Percentiles rank a stretch among this genome's conserved stretches.
Conservation (phyloP, 139 green algal species). For the Nannochloris sp. region DNA sequence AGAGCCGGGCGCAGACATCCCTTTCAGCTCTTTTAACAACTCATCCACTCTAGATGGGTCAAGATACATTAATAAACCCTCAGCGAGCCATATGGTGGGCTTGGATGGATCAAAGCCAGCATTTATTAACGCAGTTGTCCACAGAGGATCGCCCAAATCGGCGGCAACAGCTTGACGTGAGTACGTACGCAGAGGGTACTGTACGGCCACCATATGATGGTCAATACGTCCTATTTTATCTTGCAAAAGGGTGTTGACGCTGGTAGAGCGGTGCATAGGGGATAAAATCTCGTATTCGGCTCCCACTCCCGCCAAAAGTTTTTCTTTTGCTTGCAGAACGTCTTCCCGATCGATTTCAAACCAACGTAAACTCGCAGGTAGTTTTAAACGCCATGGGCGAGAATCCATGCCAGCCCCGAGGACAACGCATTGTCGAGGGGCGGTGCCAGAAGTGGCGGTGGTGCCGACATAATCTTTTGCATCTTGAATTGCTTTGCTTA, state of each 20-base stretch:
- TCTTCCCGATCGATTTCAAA: slow-evolving; percentile 56
- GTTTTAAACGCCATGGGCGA: slow-evolving; percentile 52
- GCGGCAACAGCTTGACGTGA: neutral
- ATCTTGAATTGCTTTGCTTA: neutral
- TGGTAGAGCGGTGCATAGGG: neutral
- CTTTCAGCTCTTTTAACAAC: neutral
- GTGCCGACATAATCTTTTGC: neutral
- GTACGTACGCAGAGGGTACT: neutral
- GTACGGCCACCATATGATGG: neutral
- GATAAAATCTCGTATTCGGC: neutral
- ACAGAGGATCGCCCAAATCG: slow-evolving; percentile 4
- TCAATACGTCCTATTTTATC: neutral
- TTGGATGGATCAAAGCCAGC: slow-evolving; percentile 11
- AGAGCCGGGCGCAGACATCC: slow-evolving; percentile 2
- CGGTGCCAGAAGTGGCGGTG: no score
- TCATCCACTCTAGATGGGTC: neutral
- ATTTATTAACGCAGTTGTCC: neutral
- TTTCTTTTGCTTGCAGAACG: slow-evolving; percentile 43
- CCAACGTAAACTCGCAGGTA: slow-evolving; percentile 50
- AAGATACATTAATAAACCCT: slow-evolving; percentile 20
- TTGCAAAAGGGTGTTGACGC: neutral
- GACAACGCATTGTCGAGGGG: slow-evolving; percentile 19
- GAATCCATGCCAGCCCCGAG: slow-evolving; percentile 59
- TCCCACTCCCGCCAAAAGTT: neutral
- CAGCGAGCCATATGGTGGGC: slow-evolving; percentile 19